Base-by-base conservation (phyloP, 768 basidiomycete species). In the Termitomyces eurrhizus region DNA sequence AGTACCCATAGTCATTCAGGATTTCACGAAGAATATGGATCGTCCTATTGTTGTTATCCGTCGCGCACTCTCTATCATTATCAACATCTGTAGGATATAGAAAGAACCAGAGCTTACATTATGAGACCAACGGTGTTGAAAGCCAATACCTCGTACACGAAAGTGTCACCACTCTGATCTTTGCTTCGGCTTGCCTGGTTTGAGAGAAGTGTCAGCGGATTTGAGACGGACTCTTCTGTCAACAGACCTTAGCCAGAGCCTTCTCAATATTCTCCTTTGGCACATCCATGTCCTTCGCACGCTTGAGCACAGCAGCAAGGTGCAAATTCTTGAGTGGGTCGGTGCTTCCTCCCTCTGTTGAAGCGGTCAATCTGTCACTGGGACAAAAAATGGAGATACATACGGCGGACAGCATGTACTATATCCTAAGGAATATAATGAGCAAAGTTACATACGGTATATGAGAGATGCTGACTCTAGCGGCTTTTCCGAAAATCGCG, bases 251-350 rank as follows among this genome's bases (percentile, higher is more conserved):
- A 48, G 77, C 79, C 51, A 89, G 72, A 0, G 87, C 83, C 32
- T 78, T 84, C 60, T 85, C 85, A 6, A 90, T 82, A 70, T 88
- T 89, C 49, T 87, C 85, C 64, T 81, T 89, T 13, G 88, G 88
- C 11, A 89, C 82, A 36, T 86, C 84, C 53, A 75, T 73, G 0
- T 83, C 78, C 68, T 78, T 86, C 0, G 81, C 83, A 41, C 81
- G 75, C 65, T 80, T 84, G n/a, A 90, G 66, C 6, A 78, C 82
- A 6, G 76, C 69, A 1, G 83, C 82, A 50, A 90, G 73, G 3
- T 80, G 75, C 8, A 75, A 42, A 67, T 89, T 89, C 61, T 79
- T 74, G 35, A 74, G 76, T 7, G 85, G 84, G 65, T 83, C 83
- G 1, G 75, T 61, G 42, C 84, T 83, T 42, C 83, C 83, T 41